phyloP scores from a whole-genome alignment of 1,139 yeast genomes.

The Sugiyamaella sp. region DNA sequence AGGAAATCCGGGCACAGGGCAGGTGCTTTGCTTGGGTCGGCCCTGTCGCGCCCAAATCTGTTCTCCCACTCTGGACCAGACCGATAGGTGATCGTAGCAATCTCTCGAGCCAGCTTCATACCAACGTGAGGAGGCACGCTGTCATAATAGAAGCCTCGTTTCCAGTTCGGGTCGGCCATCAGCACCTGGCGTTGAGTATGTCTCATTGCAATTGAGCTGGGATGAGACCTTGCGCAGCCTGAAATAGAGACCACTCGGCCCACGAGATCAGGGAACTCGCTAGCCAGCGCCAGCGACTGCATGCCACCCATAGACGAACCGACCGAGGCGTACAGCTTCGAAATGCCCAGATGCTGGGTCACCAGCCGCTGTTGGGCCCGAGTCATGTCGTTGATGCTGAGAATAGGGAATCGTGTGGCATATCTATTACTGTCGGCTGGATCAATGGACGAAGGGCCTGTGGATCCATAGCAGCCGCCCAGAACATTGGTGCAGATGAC shows the following conservation, averaged over 20 bases:
- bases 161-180: constrained; percentile 96
- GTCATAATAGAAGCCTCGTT: constrained; percentile 82
- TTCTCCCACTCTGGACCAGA: constrained; percentile 98
- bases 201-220: constrained; percentile 90
- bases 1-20: constrained; percentile 92
- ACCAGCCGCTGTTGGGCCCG: constrained; percentile 80
- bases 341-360: constrained; percentile 60
- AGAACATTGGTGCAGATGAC: constrained; percentile 87
- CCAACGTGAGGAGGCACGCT: constrained; percentile 88
- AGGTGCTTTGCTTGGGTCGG: constrained; percentile 77
- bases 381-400: constrained; percentile 88
- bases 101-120: constrained; percentile 90
- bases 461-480: constrained; percentile 94
- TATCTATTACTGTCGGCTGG: constrained; percentile 72
- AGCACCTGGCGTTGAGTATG: constrained; percentile 91
- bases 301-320: constrained; percentile 98
- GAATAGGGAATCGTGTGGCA: constrained; percentile 85
- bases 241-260: constrained; percentile 73
- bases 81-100: constrained; percentile 90
- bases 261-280: constrained; percentile 79
- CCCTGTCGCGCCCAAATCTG: constrained; percentile 84
- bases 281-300: constrained; percentile 89
- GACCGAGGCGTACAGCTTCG: constrained; percentile 71
- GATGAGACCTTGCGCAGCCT: constrained; percentile 94
- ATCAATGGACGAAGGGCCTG: constrained; percentile 85